Evolutionary conservation across 108 stramenopile species (phyloP), one percentile per base, ranked within the genome.

Genomic region (Mayamaea pseudoterrestris): DNA sequence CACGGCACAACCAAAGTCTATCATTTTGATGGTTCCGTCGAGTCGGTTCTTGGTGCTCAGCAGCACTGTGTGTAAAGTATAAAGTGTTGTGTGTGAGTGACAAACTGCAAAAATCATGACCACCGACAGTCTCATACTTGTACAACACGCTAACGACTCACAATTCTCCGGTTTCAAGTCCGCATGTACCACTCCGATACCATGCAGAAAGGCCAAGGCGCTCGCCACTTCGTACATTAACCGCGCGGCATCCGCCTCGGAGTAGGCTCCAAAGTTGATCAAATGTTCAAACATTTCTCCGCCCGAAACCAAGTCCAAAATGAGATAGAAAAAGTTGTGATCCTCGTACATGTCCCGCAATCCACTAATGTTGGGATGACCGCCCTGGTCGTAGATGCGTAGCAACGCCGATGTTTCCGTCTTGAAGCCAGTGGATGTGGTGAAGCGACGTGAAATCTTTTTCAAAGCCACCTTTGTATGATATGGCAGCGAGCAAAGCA

Each of bases 231-330:
- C 79, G 29, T 76, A 50, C 21, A 84, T 61, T 22, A 87, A 55
- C 26, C 80, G 44, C 5, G 82, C 68, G 5, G 84, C 80, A 66
- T 87, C 90, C 29, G 66, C 70, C 57, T 92, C 90, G 9, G 61
- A 65, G 53, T 92, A 92, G 0, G 90, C 81, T 12, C 90, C 90
- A 55, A 76, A 69, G 30, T 75, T 57, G 20, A 87, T 84, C 47
- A 92, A 53, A 47, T 84, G 82, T 51, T 92, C 90, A 60, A 92
- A 87, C 65, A 92, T 65, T 60, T 92, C 90, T 30, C 85, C 83
- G 4, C 90, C 90, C 20, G 60, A 57, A 20, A 92, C 66, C 28
- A 82, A 66, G 57, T 92, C 90, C 32, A 92, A 41, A 24, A 83
- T 72, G 27, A 92, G 41, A 62, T 71, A 72, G 55, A 66, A 91